Evolutionary conservation across 495 filamentous ascomycete species (phyloP).

Genomic region (Astrothelium subdiscretum): DNA sequence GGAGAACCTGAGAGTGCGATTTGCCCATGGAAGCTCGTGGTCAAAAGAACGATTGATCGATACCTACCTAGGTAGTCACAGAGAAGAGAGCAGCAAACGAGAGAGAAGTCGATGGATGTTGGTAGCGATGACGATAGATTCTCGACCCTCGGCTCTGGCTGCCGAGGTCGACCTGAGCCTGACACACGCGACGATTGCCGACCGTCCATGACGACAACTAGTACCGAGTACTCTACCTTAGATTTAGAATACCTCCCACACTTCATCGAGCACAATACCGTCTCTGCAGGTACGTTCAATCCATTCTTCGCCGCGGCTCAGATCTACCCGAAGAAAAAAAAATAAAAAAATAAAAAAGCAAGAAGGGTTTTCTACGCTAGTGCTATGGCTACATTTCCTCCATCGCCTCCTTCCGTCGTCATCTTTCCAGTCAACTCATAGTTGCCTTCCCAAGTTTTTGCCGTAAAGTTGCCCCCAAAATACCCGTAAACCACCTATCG

Average conservation of each 20-base stretch:
- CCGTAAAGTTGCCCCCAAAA: background rate
- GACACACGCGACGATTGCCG: too few relatives aligned
- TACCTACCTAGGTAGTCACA: background rate
- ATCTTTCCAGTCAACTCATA: background rate
- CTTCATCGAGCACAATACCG: too few relatives aligned
- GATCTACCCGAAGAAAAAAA: background rate
- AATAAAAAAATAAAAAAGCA: too few relatives aligned
- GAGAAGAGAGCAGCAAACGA: background rate
- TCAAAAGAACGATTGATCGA: background rate
- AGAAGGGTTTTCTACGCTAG: too few relatives aligned
- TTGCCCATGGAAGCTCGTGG: conserved; percentile 24
- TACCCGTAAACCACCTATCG: conserved; percentile 12
- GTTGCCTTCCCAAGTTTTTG: background rate
- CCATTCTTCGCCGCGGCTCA: background rate
- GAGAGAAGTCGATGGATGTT: background rate
- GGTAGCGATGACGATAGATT: background rate
- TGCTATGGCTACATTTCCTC: background rate
- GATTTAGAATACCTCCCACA: too few relatives aligned
- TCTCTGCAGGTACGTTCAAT: too few relatives aligned
- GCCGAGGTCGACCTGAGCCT: background rate
- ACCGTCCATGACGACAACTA: too few relatives aligned
- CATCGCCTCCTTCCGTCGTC: background rate
- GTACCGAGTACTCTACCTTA: too few relatives aligned
- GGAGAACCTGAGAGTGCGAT: conserved; percentile 43
- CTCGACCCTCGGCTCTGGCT: background rate